A percentile compares a stretch with the other conserved stretches of the same genome.
These are phyloP conservation scores for Heliamphora pulchella DNA, from an alignment of 179 eudicot genomes.

Conservation along the genomic window DNA sequence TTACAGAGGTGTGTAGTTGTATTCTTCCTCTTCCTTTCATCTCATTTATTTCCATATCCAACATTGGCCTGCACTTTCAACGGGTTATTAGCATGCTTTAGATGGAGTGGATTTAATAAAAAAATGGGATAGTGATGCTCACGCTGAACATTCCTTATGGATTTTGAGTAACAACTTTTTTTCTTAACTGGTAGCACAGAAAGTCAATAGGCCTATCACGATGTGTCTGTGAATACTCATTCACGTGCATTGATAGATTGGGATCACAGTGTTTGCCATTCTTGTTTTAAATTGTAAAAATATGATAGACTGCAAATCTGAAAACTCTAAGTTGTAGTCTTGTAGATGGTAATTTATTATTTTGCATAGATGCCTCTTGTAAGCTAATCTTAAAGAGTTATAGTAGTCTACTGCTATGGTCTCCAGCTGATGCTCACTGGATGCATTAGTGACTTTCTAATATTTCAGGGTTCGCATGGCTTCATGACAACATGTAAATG, in stretches of 20 bases:
- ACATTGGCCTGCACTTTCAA: no score
- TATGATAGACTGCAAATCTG: not conserved
- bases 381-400: no score
- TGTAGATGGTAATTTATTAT: not conserved
- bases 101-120: no score
- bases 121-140: no score
- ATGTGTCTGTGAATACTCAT: not conserved
- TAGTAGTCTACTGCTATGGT: not conserved
- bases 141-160: not conserved
- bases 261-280: not conserved
- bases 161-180: not conserved
- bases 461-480: slow-evolving; percentile 88
- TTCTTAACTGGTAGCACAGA: not conserved
- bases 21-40: no score
- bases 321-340: no score
- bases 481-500: slow-evolving; percentile 85
- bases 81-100: no score
- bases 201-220: not conserved
- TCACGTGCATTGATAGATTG: not conserved
- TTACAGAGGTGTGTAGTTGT: not conserved
- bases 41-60: no score
- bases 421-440: not conserved
- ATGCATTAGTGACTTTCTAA: not conserved
- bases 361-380: not conserved
- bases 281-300: not conserved